Conservation (phyloP, 441 rosid genomes). For the Dalechampia spathulata region DNA sequence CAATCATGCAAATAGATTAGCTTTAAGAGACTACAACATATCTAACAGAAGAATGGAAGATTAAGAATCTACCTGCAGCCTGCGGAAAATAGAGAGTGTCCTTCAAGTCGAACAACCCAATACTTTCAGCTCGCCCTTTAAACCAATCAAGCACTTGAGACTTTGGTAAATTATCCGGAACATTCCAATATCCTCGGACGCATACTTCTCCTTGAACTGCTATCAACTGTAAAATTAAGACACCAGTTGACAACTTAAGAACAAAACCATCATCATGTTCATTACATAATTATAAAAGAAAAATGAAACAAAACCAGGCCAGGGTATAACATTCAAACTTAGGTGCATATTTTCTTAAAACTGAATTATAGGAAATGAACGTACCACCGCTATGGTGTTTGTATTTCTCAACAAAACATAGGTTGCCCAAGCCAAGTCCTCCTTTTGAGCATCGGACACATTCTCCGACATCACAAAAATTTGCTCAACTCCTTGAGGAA, state of each 20-base stretch:
- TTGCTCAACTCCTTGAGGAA: slow-evolving; percentile 64
- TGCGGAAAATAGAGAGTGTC: slow-evolving; percentile 71
- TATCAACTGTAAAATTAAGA: slow-evolving; percentile 40
- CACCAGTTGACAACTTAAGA: slow-evolving; percentile 2
- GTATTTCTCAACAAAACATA: slow-evolving; percentile 77
- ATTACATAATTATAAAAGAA: not conserved
- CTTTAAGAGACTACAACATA: not conserved
- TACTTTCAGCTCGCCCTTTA: slow-evolving; percentile 38
- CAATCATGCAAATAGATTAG: not conserved
- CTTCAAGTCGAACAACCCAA: slow-evolving; percentile 51
- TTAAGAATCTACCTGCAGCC: slow-evolving; percentile 35
- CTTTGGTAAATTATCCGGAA: slow-evolving; percentile 41
- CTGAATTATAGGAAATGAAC: not conserved
- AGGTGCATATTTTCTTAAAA: not conserved
- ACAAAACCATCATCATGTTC: not conserved
- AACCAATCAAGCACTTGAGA: slow-evolving; percentile 52
- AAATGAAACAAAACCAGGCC: not conserved
- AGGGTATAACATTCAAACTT: not conserved
- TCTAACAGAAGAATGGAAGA: not conserved
- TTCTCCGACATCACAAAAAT: slow-evolving; percentile 56
- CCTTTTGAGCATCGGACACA: slow-evolving; percentile 41
- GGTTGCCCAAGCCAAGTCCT: slow-evolving; percentile 84
- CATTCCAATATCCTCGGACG: slow-evolving; percentile 78
- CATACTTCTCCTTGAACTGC: slow-evolving; percentile 51
- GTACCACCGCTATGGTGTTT: slow-evolving; percentile 62